Conservation (phyloP, 352 stramenopile species). For the Phytophthora chlamydospora region DNA sequence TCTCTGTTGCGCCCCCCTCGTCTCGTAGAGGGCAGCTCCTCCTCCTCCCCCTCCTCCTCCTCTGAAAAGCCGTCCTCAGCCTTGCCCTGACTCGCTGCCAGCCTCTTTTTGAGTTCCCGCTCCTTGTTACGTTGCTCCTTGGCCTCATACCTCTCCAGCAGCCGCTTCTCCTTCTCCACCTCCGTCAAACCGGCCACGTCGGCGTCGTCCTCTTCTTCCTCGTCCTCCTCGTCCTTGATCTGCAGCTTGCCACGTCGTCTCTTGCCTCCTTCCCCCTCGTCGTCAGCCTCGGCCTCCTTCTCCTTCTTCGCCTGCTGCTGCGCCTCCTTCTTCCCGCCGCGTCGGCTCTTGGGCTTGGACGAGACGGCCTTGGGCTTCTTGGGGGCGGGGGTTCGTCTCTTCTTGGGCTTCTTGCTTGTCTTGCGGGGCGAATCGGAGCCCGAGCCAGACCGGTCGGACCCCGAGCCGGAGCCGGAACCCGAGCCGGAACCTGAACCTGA, state of each 20-base stretch:
- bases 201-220: conserved; percentile 58
- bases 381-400: conserved; percentile 34
- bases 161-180: conserved; percentile 87
- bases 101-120: conserved; percentile 79
- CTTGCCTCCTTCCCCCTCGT: conserved; percentile 48
- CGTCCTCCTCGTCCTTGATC: conserved; percentile 47
- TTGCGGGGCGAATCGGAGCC: conserved; percentile 33
- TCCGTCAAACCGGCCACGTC: conserved; percentile 79
- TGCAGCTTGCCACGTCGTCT: conserved; percentile 43
- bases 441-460: conserved; percentile 31
- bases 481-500: conserved; percentile 43
- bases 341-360: conserved; percentile 36
- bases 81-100: conserved; percentile 65
- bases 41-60: conserved; percentile 49
- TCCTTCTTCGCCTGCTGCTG: conserved; percentile 50
- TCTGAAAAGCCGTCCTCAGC: conserved; percentile 40
- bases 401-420: conserved; percentile 53
- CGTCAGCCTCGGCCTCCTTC: conserved; percentile 59
- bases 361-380: conserved; percentile 48
- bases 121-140: conserved; percentile 86
- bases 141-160: conserved; percentile 88
- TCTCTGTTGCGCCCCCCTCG: conserved; percentile 65
- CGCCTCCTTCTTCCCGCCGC: conserved; percentile 38
- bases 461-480: conserved; percentile 36
- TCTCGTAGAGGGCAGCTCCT: conserved; percentile 52